Evolutionary conservation across 768 basidiomycete genomes (phyloP), one percentile per base, ranked within the genome.

Genomic region (Leccinum disarticulatum): DNA sequence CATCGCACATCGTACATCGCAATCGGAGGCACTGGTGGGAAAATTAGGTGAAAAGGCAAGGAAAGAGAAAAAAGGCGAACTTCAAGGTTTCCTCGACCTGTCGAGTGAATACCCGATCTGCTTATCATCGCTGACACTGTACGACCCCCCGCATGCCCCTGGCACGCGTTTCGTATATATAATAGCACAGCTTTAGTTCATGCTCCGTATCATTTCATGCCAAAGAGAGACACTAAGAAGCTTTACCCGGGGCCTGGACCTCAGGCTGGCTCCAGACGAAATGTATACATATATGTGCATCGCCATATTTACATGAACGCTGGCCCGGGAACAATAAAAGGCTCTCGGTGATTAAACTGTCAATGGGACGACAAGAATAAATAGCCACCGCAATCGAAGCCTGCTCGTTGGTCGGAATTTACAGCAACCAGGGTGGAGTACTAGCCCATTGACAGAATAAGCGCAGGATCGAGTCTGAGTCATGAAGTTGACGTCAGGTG

Each of bases 301-400:
- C 22, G 22, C 22, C 22, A 22, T 22, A 22, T 22, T 22, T 22
- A 22, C 22, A 22, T 22, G 22, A 62, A 59, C 0, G 30, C 36
- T 35, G 17, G 36, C 22, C 22, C 22, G 22, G 22, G 22, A 14
- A 41, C 15, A 25, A 49, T 19, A 43, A 43, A 41, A 43, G 41
- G 41, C 22, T 5, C n/a, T 49, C 59, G 66, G 66, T 68, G 60
- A 67, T 65, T 65, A 65, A 64, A 56, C 50, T 31, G 31, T 31
- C 31, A 31, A 31, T 41, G 55, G 48, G 53, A 55, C 56, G 41
- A 57, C 36, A 15, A 54, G 10, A 43, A 19, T 43, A 43, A 43
- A 43, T 43, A 43, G n/a, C 41, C 41, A 33, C 31, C 31, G 31
- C 31, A 33, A 33, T 33, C 31, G 31, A 33, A 33, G 31, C 22